Conservation (phyloP, 179 eudicot genomes). For the Carnegiea gigantea region DNA sequence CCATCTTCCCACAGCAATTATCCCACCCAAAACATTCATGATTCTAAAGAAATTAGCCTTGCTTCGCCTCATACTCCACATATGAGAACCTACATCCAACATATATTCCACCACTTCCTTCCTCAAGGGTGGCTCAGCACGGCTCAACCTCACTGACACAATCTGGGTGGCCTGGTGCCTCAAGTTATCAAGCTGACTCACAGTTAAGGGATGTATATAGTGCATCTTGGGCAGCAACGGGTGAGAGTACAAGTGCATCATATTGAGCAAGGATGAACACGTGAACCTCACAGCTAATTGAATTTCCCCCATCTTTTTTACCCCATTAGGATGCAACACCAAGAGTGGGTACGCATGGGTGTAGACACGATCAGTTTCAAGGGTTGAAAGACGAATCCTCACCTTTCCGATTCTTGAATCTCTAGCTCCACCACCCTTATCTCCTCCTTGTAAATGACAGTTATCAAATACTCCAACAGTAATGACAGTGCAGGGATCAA, state of each 20-base stretch:
- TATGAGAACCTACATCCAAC: conserved; percentile 69
- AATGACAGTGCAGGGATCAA: conserved; percentile 63
- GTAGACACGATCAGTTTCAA: conserved; percentile 67
- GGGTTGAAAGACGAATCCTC: conserved; percentile 67
- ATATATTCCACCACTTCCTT: conserved; percentile 73
- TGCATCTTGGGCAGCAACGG: conserved; percentile 77
- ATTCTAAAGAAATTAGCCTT: conserved; percentile 74
- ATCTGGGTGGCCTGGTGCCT: conserved; percentile 76
- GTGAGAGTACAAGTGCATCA: conserved; percentile 62
- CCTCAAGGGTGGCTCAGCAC: conserved; percentile 73
- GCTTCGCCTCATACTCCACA: conserved; percentile 90
- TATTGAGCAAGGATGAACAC: conserved; percentile 58
- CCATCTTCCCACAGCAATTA: conserved; percentile 67
- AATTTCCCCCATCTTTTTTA: conserved; percentile 74
- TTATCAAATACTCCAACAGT: conserved; percentile 72
- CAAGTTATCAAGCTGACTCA: conserved; percentile 59
- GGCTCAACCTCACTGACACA: conserved; percentile 57
- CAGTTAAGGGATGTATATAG: conserved; percentile 60
- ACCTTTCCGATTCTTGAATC: conserved; percentile 72
- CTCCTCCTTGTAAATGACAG: conserved; percentile 53
- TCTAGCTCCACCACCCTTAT: conserved; percentile 38
- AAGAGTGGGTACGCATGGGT: conserved; percentile 69
- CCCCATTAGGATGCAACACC: conserved; percentile 57
- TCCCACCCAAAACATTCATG: conserved; percentile 54
- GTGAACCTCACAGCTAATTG: conserved; percentile 72